These are phyloP conservation scores for Penicillium lividum DNA, from an alignment of 495 filamentous ascomycete genomes.

Conservation along the genomic window DNA sequence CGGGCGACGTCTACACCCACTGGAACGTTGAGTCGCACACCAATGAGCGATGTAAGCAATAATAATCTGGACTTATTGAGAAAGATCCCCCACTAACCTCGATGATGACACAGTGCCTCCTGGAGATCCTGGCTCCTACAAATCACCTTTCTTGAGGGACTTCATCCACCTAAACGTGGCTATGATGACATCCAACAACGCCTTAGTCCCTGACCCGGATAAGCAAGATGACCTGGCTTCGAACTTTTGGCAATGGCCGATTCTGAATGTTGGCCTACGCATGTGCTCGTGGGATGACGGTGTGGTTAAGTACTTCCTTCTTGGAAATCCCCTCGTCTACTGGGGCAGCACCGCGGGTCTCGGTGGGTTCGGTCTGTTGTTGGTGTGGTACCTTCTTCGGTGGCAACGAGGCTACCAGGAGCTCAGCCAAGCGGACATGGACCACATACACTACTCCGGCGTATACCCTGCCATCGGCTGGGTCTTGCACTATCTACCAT, in stretches of 20 bases:
- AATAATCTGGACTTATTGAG: constrained; percentile 10
- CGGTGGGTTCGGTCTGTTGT: constrained; percentile 65
- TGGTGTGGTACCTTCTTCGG: constrained; percentile 84
- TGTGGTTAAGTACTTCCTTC: constrained; percentile 95
- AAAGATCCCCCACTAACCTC: neutral
- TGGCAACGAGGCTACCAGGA: constrained; percentile 96
- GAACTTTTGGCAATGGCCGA: constrained; percentile 97
- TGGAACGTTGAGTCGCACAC: constrained; percentile 97
- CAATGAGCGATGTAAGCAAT: constrained; percentile 85
- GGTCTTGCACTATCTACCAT: constrained; percentile 94
- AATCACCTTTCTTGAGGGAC: constrained; percentile 93
- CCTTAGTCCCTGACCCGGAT: constrained; percentile 94
- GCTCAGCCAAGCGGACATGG: constrained; percentile 74
- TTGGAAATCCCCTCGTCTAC: constrained; percentile 95
- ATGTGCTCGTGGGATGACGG: constrained; percentile 99
- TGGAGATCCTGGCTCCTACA: constrained; percentile 89
- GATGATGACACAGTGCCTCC: constrained; percentile 66
- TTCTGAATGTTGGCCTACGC: constrained; percentile 89
- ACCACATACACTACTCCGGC: constrained; percentile 92
- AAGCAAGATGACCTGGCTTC: constrained; percentile 99
- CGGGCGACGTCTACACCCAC: constrained; percentile 90
- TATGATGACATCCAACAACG: constrained; percentile 99
- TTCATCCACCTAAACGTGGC: constrained; percentile 98
- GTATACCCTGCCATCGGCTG: constrained; percentile 91
- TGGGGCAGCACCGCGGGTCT: constrained; percentile 87